phyloP scores from a whole-genome alignment of 306 rosid species.

The Elaeagnus macrophylla region DNA sequence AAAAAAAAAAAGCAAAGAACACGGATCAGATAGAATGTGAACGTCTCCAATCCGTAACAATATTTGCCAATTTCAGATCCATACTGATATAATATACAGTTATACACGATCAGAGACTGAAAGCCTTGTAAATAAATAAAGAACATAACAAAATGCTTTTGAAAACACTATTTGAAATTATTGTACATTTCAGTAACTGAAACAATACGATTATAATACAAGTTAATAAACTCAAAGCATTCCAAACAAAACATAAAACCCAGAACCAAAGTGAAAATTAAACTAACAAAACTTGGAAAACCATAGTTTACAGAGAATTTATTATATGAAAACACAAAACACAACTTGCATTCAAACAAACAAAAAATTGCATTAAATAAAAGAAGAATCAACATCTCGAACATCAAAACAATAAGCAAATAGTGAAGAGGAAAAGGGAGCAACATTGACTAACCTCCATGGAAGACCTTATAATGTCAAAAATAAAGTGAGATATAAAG shows the following conservation, averaged over 20 bases:
- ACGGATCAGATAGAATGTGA: not conserved
- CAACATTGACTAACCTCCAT: conserved; percentile 26
- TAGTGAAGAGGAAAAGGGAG: conserved; percentile 13
- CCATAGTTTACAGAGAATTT: conserved; percentile 17
- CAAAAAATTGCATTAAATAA: too few relatives aligned
- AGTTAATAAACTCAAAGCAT: not conserved
- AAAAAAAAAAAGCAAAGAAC: not conserved
- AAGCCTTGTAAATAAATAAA: conserved; percentile 14
- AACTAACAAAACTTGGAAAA: too few relatives aligned
- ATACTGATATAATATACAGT: conserved; percentile 13
- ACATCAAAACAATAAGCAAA: conserved; percentile 13
- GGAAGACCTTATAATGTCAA: conserved; percentile 27
- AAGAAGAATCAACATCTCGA: conserved; percentile 13
- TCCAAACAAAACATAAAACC: conserved; percentile 22
- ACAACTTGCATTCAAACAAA: not conserved
- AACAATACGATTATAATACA: conserved; percentile 20
- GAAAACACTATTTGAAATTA: conserved; percentile 21
- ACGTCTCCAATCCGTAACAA: conserved; percentile 17
- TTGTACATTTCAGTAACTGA: conserved; percentile 9
- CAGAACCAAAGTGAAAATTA: conserved; percentile 4
- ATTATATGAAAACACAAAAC: conserved; percentile 11
- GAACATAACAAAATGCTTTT: conserved; percentile 4
- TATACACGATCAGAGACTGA: conserved; percentile 13
- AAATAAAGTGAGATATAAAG: conserved; percentile 34
- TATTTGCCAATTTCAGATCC: conserved; percentile 35